Evolutionary conservation across 2,329 filamentous ascomycete genomes (phyloP), one percentile per base, ranked within the genome.

Genomic region (Ascochyta viciae-villosae): DNA sequence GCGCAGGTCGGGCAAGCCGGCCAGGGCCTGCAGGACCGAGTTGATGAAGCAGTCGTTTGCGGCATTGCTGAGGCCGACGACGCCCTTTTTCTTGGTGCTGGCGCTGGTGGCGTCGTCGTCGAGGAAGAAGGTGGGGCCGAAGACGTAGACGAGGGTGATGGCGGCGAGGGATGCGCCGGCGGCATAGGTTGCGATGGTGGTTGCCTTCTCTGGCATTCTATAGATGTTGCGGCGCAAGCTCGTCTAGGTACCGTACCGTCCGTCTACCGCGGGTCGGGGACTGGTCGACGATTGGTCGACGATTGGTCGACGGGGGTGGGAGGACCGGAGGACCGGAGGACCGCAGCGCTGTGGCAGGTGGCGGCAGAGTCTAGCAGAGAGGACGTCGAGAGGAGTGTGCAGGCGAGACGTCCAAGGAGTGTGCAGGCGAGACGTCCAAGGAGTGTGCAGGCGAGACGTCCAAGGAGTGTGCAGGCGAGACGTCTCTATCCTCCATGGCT

Each of bases 81-180:
- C 91, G 56, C 91, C 90, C 72, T 91, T 94, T 66, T 90, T 87
- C 65, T 89, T 87, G 37, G 47, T 57, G 60, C 80, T 79, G 51
- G 84, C 85, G 58, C 76, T 80, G 54, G 82, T 81, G 47, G 88
- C 84, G 53, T 95, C 90, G 72, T 89, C 87, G 78, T 99, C 94
- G 75, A 98, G 89, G 68, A 96, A 91, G 77, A 94, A 98, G 48
- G 93, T 98, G n/a, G 95, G 95, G 8, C 89, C 92, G 78, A 99
- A 98, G 67, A 98, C 94, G 78, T 98, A 99, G 74, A 98, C 91
- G 54, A 98, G 86, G 29, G 95, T 94, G 61, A 96, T 91, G 60
- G 95, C 95, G 52, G 95, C 95, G 61, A 99, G 89, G 50, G 93
- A 96, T 58, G 94, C 95, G 67, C 94, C 94, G 57, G 94, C 95